Evolutionary conservation across 2,329 filamentous ascomycete genomes (phyloP).

Genomic region (Bimuria novae-zelandiae): DNA sequence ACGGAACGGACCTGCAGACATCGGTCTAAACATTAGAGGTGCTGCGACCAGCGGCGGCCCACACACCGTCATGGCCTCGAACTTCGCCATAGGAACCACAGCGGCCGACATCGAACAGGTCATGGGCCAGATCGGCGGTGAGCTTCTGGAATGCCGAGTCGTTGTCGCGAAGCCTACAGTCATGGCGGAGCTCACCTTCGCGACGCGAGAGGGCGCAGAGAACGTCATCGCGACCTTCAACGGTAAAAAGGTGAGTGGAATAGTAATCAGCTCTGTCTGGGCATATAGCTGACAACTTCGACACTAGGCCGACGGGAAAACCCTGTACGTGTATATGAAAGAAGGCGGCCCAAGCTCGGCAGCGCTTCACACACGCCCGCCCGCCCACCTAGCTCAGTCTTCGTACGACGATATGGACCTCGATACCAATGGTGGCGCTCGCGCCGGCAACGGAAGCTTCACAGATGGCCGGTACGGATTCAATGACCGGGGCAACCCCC

Average conservation of each 20-base stretch:
- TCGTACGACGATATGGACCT: constrained; percentile 51
- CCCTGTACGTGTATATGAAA: constrained; percentile 75
- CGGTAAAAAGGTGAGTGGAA: constrained; percentile 69
- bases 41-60: constrained; percentile 64
- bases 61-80: constrained; percentile 74
- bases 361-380: constrained; percentile 34
- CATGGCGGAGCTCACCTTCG: constrained; percentile 77
- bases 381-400: constrained; percentile 26
- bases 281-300: constrained; percentile 15
- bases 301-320: constrained; percentile 72
- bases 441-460: constrained; percentile 44
- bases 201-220: constrained; percentile 73
- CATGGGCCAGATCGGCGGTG: constrained; percentile 72
- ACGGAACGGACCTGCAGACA: too few species aligned
- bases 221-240: constrained; percentile 77
- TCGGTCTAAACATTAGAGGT: constrained; percentile 72
- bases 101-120: constrained; percentile 82
- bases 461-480: constrained; percentile 53
- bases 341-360: constrained; percentile 42
- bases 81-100: constrained; percentile 81
- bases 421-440: constrained; percentile 30
- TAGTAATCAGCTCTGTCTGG: background rate
- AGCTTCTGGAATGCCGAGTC: constrained; percentile 68
- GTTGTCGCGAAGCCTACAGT: constrained; percentile 71
- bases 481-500: constrained; percentile 36